Base-by-base conservation (phyloP, 176 grass and related monocot species). In the Phragmites australis region DNA sequence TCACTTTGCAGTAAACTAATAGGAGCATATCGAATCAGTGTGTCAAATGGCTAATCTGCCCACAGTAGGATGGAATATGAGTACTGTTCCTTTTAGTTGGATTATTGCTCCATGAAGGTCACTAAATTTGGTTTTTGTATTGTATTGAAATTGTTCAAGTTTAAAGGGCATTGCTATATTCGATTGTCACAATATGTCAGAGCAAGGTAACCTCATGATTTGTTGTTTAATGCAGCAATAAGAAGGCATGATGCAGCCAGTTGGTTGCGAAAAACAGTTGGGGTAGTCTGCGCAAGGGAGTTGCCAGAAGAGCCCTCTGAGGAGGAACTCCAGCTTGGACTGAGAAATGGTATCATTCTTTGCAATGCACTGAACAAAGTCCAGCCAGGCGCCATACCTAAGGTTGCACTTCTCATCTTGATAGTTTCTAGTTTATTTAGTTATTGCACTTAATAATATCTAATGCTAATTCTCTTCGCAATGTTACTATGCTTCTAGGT, bases 291-390 rank as follows among this genome's bases (percentile, higher is more conserved):
- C 32, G 88, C 88, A 57, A 93, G 75, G 21, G 92, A 94, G 83
- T 85, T 94, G 30, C 83, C 95, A 18, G 90, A 94, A 58, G 85
- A 93, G 65, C 95, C 95, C 5, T 89, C 95, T 3, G 92, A 98
- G 81, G 90, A 94, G 83, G 95, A 94, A 74, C 93, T 98, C 75
- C 87, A 82, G 51, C 86, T 83, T 34, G 90, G 86, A 4, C 54
- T 98, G 57, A 90, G 90, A 69, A 98, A 93, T 43, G 95, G 95
- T 17, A 94, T 97, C 70, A 72, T 91, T 77, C 92, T 97, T 65
- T 97, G 95, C 90, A 93, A 90, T 81, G 95, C 90, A 59, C 81
- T 98, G 47, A 98, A 94, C 48, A 98, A 93, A 54, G 54, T 94
- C 55, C 70, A 93, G 41, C 88, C 88, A 15, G 88, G 78, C 15